Evolutionary conservation across 1,139 yeast genomes (phyloP), one percentile per base, ranked within the genome.

Genomic region (Saccharomyces hybrid): DNA sequence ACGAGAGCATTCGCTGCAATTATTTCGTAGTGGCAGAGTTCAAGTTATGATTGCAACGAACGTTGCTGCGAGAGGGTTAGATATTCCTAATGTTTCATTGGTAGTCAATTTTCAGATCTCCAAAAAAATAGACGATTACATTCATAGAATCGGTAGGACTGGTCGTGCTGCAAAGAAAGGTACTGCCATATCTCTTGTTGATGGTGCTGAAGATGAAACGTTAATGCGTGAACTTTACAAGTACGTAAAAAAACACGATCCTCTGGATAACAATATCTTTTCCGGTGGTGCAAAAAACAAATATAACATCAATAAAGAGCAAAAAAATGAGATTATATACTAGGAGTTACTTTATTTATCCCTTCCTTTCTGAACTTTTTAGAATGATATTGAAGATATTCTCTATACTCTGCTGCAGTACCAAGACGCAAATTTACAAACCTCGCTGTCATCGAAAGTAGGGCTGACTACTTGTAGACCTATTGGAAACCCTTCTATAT

Each of bases 21-120:
- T 87, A 63, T 88, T 93, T 78, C 86, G 93, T 75, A 75, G 80
- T 58, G 97, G 97, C 64, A 78, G 82, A 65, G 88, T 95, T 41
- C 96, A 97, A 63, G 84, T 93, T 65, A 81, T 93, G 80, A 97
- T 93, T 60, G 98, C 99, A 47, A 93, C 98, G 58, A 97, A 97
- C 55, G 98, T 93, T 62, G 99, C 99, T 59, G 97, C 98, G 54
- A 88, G 99, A 83, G 99, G 99, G 78, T 83, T 93, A 73, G 99
- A 93, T 71, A 83, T 93, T 16, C 86, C 93, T 0, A 80, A 88
- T 62, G 96, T 93, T 8, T 81, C 95, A 0, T 70, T 91, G 48
- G 98, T 93, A 6, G 72, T 91, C 14, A 93, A 93, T 69, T 90
- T 79, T 65, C 96, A 91, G 64, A 86, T 91, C 95, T 75, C 90